Percentiles rank a stretch among this genome's conserved stretches.
phyloP scores from a whole-genome alignment of 2,329 filamentous ascomycete genomes.

The Trichoderma harzianum region DNA sequence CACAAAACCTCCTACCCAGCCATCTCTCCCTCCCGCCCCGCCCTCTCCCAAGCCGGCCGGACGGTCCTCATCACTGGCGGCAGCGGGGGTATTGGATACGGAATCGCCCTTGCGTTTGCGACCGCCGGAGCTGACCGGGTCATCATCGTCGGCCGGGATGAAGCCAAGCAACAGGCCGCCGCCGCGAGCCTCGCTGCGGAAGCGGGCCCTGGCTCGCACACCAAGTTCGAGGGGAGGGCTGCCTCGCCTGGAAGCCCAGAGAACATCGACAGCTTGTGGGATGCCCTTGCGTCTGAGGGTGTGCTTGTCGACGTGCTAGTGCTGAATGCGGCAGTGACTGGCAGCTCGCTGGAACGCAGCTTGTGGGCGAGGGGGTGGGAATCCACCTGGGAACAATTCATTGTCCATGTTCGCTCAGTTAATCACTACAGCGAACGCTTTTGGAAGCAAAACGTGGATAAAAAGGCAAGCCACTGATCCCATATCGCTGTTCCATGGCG shows the following conservation, averaged over 20 bases:
- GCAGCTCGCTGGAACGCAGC: background rate
- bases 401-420: slow-evolving; percentile 19
- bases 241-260: slow-evolving; percentile 25
- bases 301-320: slow-evolving; percentile 27
- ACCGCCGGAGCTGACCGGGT: slow-evolving; percentile 36
- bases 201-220: slow-evolving; percentile 15
- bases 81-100: slow-evolving; percentile 60
- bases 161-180: slow-evolving; percentile 21
- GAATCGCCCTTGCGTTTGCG: slow-evolving; percentile 55
- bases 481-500: background rate
- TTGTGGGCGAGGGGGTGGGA: slow-evolving; percentile 18
- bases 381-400: slow-evolving; percentile 12
- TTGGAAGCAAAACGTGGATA: slow-evolving; percentile 25
- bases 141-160: slow-evolving; percentile 37
- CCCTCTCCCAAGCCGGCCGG: slow-evolving; percentile 37
- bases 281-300: slow-evolving; percentile 24
- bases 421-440: slow-evolving; percentile 21
- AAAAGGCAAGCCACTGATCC: slow-evolving; percentile 1
- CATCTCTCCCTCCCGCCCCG: slow-evolving; percentile 36
- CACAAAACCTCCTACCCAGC: slow-evolving; percentile 35
- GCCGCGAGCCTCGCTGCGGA: slow-evolving; percentile 23
- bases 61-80: slow-evolving; percentile 65
- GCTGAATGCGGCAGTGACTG: slow-evolving; percentile 22
- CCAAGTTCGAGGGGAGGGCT: slow-evolving; percentile 7
- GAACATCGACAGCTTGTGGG: slow-evolving; percentile 31